These are phyloP conservation scores for Suhomyces coccinellae DNA, from an alignment of 1,139 yeast genomes.

Conservation along the genomic window DNA sequence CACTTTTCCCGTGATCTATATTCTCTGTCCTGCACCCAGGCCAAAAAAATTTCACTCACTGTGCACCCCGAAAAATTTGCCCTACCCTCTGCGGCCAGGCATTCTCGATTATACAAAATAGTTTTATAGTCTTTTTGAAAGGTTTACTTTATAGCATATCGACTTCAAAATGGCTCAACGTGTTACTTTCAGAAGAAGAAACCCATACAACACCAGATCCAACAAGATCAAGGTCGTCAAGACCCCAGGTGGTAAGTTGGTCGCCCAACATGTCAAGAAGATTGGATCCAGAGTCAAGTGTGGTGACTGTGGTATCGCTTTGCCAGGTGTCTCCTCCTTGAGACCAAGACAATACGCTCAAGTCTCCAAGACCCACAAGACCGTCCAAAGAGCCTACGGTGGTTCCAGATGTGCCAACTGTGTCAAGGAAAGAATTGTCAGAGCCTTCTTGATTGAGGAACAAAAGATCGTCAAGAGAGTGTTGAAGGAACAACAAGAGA, in stretches of 20 bases:
- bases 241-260: conserved; percentile 99
- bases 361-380: conserved; percentile 94
- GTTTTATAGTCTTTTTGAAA: conserved; percentile 17
- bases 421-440: conserved; percentile 97
- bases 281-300: conserved; percentile 94
- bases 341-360: conserved; percentile 98
- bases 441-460: conserved; percentile 99
- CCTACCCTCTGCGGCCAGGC: conserved; percentile 5
- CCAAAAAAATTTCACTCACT: conserved; percentile 11
- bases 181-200: conserved; percentile 55
- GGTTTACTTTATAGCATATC: conserved; percentile 18
- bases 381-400: conserved; percentile 99
- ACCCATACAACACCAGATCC: conserved; percentile 92
- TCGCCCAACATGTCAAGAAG: conserved; percentile 97
- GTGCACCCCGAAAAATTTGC: conserved; percentile 13
- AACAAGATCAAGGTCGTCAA: conserved; percentile 99
- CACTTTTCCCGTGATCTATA: conserved; percentile 4
- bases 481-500: conserved; percentile 89
- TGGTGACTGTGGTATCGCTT: conserved; percentile 95
- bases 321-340: conserved; percentile 89
- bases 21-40: conserved; percentile 11
- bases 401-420: conserved; percentile 98
- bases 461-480: conserved; percentile 99
- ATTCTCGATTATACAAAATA: conserved; percentile 13
- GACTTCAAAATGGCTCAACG: conserved; percentile 48